phyloP scores from a whole-genome alignment of 441 rosid genomes.

The Brassica balearica region DNA sequence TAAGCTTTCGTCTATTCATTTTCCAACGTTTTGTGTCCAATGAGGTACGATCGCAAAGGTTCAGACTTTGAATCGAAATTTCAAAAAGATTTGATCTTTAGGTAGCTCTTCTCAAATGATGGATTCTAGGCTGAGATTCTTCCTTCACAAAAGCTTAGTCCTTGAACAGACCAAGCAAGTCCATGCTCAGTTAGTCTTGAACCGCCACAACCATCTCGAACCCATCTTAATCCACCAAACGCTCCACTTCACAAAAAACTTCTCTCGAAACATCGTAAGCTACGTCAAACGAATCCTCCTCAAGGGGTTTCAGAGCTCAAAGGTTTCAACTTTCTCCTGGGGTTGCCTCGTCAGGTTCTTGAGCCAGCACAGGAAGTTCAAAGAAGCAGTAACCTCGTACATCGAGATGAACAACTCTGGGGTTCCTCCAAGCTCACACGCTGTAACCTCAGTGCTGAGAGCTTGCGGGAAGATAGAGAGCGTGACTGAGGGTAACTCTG shows the following conservation, averaged over 20 bases:
- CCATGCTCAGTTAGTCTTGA: conserved; percentile 56
- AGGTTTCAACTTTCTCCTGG: conserved; percentile 58
- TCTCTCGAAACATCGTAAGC: conserved; percentile 46
- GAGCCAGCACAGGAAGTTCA: conserved; percentile 60
- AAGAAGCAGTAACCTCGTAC: conserved; percentile 54
- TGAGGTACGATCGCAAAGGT: background rate
- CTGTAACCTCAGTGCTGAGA: conserved; percentile 66
- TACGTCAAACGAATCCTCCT: conserved; percentile 59
- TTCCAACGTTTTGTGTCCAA: background rate
- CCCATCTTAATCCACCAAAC: conserved; percentile 55
- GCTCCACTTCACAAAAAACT: conserved; percentile 44
- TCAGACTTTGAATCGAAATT: background rate
- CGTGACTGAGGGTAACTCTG: conserved; percentile 45
- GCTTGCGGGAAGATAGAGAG: conserved; percentile 56
- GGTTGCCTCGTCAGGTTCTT: conserved; percentile 63
- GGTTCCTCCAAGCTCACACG: conserved; percentile 55
- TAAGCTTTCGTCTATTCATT: background rate
- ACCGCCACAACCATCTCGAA: conserved; percentile 46
- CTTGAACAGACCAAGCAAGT: conserved; percentile 54
- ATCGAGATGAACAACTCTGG: conserved; percentile 57
- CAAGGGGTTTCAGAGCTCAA: conserved; percentile 22
- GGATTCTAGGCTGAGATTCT: conserved; percentile 42
- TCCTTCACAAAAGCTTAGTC: conserved; percentile 45
- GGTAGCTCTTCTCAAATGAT: conserved; percentile 27
- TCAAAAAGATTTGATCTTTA: background rate